A percentile compares a stretch with the other conserved stretches of the same genome.
These are phyloP conservation scores for Nepenthes mirabilis DNA, from an alignment of 148 eudicot species.

Conservation along the genomic window DNA sequence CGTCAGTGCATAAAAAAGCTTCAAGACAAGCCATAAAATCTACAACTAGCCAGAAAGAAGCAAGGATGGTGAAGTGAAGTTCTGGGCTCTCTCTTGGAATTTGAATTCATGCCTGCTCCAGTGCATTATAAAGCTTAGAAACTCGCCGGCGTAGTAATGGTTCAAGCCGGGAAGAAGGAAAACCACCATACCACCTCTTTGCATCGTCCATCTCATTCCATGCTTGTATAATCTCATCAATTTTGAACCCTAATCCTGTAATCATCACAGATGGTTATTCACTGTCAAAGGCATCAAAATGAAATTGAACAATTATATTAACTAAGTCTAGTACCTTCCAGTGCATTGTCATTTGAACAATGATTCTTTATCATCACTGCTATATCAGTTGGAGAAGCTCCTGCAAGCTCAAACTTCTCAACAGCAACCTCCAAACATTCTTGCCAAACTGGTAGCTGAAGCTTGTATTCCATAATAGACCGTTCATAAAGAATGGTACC, in stretches of 20 bases:
- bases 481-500: conserved; percentile 90
- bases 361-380: conserved; percentile 96
- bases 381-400: conserved; percentile 86
- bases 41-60: background rate
- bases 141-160: conserved; percentile 74
- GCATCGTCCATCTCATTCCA: conserved; percentile 99
- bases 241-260: conserved; percentile 78
- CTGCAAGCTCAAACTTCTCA: conserved; percentile 84
- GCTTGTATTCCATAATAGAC: conserved; percentile 79
- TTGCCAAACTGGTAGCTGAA: conserved; percentile 79
- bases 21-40: background rate
- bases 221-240: conserved; percentile 96
- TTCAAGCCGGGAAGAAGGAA: conserved; percentile 72
- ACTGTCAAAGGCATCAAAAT: background rate
- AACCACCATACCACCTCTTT: conserved; percentile 52
- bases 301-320: background rate
- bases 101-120: conserved; percentile 45
- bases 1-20: background rate
- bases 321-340: conserved; percentile 39
- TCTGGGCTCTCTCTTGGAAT: background rate
- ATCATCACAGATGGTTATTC: conserved; percentile 11
- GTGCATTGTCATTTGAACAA: conserved; percentile 63
- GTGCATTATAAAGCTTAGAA: conserved; percentile 66
- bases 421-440: conserved; percentile 85
- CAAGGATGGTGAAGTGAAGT: background rate